Conservation (phyloP, 306 rosid species). For the Abrus pulchellus region DNA sequence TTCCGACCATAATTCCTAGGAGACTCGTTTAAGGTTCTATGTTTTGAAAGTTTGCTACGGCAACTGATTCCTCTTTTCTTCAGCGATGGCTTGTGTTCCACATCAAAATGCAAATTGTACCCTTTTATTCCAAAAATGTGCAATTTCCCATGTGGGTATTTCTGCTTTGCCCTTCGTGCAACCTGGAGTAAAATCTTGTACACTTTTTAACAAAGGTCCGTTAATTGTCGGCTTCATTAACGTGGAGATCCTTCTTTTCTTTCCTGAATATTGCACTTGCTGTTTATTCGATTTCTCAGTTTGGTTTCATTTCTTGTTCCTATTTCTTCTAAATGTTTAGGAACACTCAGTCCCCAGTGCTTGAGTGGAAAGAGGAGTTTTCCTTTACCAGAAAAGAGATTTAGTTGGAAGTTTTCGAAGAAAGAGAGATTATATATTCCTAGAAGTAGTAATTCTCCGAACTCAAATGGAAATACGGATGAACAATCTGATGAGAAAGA, state of each 20-base stretch:
- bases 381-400: constrained; percentile 52
- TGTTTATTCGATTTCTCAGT: constrained; percentile 16
- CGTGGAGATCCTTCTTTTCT: not conserved
- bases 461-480: constrained; percentile 59
- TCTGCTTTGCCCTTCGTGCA: constrained; percentile 62
- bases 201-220: constrained; percentile 63
- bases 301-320: constrained; percentile 20
- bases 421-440: constrained; percentile 49
- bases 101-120: constrained; percentile 56
- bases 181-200: constrained; percentile 46
- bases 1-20: not conserved
- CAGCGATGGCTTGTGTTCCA: constrained; percentile 62
- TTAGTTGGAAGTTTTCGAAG: constrained; percentile 33
- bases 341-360: constrained; percentile 50
- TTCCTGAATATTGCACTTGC: not conserved
- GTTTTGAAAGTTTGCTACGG: not conserved
- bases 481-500: constrained; percentile 62
- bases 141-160: constrained; percentile 49
- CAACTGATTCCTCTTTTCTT: not conserved
- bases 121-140: constrained; percentile 51
- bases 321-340: constrained; percentile 50
- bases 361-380: constrained; percentile 50
- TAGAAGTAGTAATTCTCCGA: constrained; percentile 63
- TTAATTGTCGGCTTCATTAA: constrained; percentile 16
- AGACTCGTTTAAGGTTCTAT: not conserved